Conservation (phyloP, 176 grass and related monocot genomes). For the Juncus effusus region DNA sequence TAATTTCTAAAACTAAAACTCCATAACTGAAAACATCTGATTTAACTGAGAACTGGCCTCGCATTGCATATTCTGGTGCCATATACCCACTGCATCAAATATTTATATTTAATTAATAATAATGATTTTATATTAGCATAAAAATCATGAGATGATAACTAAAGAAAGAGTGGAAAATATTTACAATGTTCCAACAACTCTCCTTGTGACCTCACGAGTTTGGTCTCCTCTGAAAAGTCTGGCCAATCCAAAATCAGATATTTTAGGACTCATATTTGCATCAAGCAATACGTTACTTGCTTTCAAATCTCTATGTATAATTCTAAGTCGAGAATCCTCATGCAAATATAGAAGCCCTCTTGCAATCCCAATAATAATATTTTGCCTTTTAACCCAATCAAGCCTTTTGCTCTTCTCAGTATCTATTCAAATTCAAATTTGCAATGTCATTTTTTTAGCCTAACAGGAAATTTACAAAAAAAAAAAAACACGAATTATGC, state of each 20-base stretch:
- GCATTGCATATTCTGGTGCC: constrained; percentile 84
- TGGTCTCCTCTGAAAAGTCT: constrained; percentile 24
- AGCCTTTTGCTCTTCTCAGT: neutral
- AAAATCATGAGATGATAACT: neutral
- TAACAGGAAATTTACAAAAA: no score
- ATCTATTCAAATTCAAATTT: constrained; percentile 1
- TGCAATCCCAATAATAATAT: constrained; percentile 29
- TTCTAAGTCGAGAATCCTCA: constrained; percentile 36
- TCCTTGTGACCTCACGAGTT: constrained; percentile 9
- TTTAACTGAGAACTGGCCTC: constrained; percentile 77
- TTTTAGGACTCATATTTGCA: constrained; percentile 30
- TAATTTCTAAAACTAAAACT: constrained; percentile 65
- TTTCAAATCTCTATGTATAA: constrained; percentile 45
- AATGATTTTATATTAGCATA: constrained; percentile 1
- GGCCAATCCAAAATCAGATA: constrained; percentile 44
- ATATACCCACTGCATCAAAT: constrained; percentile 63
- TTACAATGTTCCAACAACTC: constrained; percentile 36
- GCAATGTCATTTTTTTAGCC: no score
- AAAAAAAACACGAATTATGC: no score
- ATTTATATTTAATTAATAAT: neutral
- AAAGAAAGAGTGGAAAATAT: neutral
- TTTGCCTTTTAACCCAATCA: constrained; percentile 28
- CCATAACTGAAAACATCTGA: constrained; percentile 90
- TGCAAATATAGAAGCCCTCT: constrained; percentile 43
- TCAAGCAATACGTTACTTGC: constrained; percentile 38